Base-by-base conservation (phyloP, 2,329 filamentous ascomycete genomes). In the Sclerotinia nivalis region DNA sequence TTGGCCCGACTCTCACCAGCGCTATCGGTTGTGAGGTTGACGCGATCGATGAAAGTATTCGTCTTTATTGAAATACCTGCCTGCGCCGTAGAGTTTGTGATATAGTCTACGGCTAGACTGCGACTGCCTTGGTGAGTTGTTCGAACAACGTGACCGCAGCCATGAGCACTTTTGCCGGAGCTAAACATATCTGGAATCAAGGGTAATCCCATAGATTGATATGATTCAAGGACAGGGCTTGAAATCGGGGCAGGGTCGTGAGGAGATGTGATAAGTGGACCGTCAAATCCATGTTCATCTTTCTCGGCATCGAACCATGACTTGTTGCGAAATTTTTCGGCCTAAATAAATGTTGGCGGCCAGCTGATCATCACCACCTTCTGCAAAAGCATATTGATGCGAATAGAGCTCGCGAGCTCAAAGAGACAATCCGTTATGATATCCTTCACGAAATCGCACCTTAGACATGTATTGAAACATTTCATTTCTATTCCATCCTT, bases 131-230 rank as follows among this genome's bases (percentile, higher is more conserved):
- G 49, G 9, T 54, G 43, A 20, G 20, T 28, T 25, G 50, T 37
- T 28, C 12, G n/a, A 49, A 56, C 50, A 55, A 31, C 52, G 20
- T 66, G 37, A 8, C 25, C 64, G 10, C 37, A 66, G n/a, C 52
- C 50, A 66, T 66, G 64, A 47, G 64, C 64, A 56, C 50, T 66
- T 15, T 66, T 18, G 15, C 64, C 50, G 4, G 64, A 55, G 10
- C 64, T 56, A 43, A 56, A 56, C 50, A 56, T 66, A 56, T 66
- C 52, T 45, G 37, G 50, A 20, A 47, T 31, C 2, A 66, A 55
- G n/a, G 62, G 50, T 2, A 66, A 8, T n/a, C 50, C 50, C 37
- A 55, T 56, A 20, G 62, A 55, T 22, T 66, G 49, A 56, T 66
- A 66, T 6, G 62, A 66, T 28, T 28, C n/a, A 15, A 56, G 37